phyloP scores from a whole-genome alignment of 371 early-diverging fungal genomes.

The Syncephalastrum sp. region DNA sequence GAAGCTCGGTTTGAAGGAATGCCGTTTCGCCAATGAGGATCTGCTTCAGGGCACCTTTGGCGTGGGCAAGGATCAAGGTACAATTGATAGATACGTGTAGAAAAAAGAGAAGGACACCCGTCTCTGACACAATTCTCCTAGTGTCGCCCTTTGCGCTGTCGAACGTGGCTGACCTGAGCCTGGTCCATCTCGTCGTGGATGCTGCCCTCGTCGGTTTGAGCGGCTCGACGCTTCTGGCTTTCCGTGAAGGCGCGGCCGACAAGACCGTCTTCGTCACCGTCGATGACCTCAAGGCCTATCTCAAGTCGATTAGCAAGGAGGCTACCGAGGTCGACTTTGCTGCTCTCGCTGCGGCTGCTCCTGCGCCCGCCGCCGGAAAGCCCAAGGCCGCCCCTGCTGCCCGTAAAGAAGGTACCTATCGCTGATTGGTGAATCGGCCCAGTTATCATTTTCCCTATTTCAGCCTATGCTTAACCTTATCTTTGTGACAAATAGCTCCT shows the following conservation, averaged over 20 bases:
- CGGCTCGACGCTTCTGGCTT: constrained; percentile 44
- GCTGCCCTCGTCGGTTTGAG: constrained; percentile 40
- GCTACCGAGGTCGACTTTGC: constrained; percentile 44
- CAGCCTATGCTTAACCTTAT: constrained; percentile 3
- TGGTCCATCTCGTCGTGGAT: constrained; percentile 64
- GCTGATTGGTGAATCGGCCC: neutral
- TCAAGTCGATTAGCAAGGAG: constrained; percentile 39
- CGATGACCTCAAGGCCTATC: constrained; percentile 45
- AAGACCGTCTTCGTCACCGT: constrained; percentile 58
- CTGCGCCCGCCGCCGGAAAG: constrained; percentile 27
- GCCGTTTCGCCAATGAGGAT: constrained; percentile 67
- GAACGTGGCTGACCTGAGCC: constrained; percentile 47
- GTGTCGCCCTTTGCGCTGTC: constrained; percentile 67
- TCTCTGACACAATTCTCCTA: neutral
- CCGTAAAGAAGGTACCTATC: constrained; percentile 38
- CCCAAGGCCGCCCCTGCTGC: constrained; percentile 21
- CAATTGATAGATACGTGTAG: neutral
- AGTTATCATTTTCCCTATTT: neutral
- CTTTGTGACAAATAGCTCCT: constrained; percentile 7
- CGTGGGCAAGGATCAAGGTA: constrained; percentile 52
- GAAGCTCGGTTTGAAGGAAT: constrained; percentile 64
- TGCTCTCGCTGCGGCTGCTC: constrained; percentile 43
- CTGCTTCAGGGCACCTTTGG: constrained; percentile 53
- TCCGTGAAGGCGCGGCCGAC: constrained; percentile 59
- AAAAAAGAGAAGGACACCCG: neutral